phyloP scores from a whole-genome alignment of 2,329 filamentous ascomycete genomes.

The Phialocephala sp. region DNA sequence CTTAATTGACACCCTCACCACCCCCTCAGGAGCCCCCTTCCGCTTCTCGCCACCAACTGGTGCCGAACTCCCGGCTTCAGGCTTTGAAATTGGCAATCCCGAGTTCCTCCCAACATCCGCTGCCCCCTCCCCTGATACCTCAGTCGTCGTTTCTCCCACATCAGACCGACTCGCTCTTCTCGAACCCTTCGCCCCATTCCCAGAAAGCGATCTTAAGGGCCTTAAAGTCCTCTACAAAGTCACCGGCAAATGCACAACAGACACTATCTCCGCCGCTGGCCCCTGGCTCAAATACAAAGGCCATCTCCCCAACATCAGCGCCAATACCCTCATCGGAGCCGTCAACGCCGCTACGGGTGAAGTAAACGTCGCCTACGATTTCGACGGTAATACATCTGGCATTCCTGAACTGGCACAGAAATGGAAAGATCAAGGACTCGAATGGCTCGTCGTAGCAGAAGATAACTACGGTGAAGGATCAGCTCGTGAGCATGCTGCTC shows the following conservation, averaged over 20 bases:
- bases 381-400: conserved; percentile 73
- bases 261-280: conserved; percentile 96
- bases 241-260: conserved; percentile 96
- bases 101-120: conserved; percentile 75
- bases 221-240: conserved; percentile 94
- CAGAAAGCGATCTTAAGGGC: conserved; percentile 71
- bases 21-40: conserved; percentile 81
- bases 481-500: conserved; percentile 85
- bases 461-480: conserved; percentile 97
- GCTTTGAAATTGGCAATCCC: conserved; percentile 80
- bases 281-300: conserved; percentile 99
- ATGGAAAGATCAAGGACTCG: conserved; percentile 77
- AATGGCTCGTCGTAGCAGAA: conserved; percentile 96
- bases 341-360: conserved; percentile 91
- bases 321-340: conserved; percentile 96
- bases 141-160: conserved; percentile 82
- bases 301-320: conserved; percentile 95
- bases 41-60: conserved; percentile 83
- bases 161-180: conserved; percentile 90
- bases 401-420: conserved; percentile 87
- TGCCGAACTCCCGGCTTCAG: conserved; percentile 62
- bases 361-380: conserved; percentile 90
- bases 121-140: conserved; percentile 70
- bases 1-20: conserved; percentile 82
- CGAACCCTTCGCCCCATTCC: conserved; percentile 89